Base-by-base conservation (phyloP, 1,139 yeast genomes). In the Fermentozyma sake region DNA sequence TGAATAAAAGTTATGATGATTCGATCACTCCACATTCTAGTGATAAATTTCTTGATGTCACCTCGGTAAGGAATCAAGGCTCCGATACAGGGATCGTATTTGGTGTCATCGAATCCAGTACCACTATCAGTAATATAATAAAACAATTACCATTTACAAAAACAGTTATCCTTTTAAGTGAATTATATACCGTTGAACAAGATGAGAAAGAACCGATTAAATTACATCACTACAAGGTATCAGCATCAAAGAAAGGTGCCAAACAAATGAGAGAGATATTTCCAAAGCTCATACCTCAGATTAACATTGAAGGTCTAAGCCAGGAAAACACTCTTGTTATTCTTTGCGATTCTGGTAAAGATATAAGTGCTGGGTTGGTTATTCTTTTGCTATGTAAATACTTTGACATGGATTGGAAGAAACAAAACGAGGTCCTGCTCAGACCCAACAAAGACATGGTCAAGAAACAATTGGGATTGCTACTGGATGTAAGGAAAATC, bases 321-420 rank as follows among this genome's bases (percentile, higher is more conserved):
- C 18, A 29, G 11, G 34, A 39, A 5, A 35, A 44, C 1, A 41
- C 36, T 2, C 38, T 59, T 0, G 38, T 79, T 11, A 47, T 83
- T 0, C 45, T 79, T 4, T 80, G 93, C 43, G 81, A 77, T 20
- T 58, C 73, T 0, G 91, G 86, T 0, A 61, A 65, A 2, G 95
- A 85, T 43, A 50, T 84, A 19, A 68, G 86, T 4, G 68, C 76
- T 3, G 86, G 83, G 0, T 62, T 80, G 1, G 66, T 74, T 0
- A 51, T 85, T 4, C 58, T 71, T 6, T 44, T 78, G 2, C 52
- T 81, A 9, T 67, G 80, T 35, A 48, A 52, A 18, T 52, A 60
- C 32, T 79, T 61, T 41, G 58, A 69, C 28, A 33, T 52, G 3
- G 47, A 58, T 2, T 76, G 81, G 72, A 24, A 40, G 0, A 43